These are phyloP conservation scores for Tolypocladium ophioglossoides DNA, from an alignment of 2,329 filamentous ascomycete species.

Conservation along the genomic window DNA sequence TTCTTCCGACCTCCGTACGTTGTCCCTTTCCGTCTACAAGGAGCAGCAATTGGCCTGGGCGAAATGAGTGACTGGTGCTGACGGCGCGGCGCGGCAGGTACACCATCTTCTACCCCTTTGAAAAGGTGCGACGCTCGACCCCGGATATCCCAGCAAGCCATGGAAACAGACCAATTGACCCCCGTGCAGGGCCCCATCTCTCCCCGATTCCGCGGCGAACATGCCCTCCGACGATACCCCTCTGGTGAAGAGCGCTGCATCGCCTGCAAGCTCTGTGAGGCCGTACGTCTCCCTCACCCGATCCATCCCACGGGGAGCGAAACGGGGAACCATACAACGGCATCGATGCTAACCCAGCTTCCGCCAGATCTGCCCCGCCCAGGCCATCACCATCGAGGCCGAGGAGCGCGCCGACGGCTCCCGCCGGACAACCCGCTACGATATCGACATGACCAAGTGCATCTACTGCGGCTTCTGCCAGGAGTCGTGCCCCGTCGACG, in stretches of 20 bases:
- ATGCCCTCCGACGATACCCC: conserved; percentile 90
- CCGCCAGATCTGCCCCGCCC: conserved; percentile 74
- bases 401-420: conserved; percentile 96
- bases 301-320: not conserved
- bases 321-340: not conserved
- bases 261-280: conserved; percentile 98
- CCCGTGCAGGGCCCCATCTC: conserved; percentile 73
- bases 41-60: not conserved
- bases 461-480: conserved; percentile 99
- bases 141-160: conserved; percentile 1
- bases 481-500: conserved; percentile 96
- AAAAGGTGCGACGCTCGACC: conserved; percentile 51
- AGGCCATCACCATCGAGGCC: conserved; percentile 98
- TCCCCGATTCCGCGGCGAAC: conserved; percentile 94
- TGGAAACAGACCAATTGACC: conserved; percentile 9
- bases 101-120: conserved; percentile 97
- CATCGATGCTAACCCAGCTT: not conserved
- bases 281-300: conserved; percentile 32
- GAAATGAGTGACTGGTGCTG: not conserved
- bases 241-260: conserved; percentile 98
- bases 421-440: conserved; percentile 90
- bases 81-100: conserved; percentile 47
- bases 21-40: not conserved
- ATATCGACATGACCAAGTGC: conserved; percentile 99
- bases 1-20: conserved; percentile 97